phyloP scores from a whole-genome alignment of 2,329 filamentous ascomycete genomes.

The Arthroderma sp. region DNA sequence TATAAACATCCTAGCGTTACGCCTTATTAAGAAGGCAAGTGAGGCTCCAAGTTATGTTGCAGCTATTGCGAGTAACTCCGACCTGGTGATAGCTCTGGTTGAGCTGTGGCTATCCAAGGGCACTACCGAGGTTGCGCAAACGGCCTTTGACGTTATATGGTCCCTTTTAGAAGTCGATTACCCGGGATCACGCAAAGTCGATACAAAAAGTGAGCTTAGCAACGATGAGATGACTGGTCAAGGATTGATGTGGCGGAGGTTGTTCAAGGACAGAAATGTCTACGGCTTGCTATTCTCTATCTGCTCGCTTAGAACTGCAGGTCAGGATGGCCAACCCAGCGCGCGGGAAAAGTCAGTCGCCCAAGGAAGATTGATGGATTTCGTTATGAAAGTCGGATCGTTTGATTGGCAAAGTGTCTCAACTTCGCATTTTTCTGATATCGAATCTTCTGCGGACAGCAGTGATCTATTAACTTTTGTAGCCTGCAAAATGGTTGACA shows the following conservation, averaged over 20 bases:
- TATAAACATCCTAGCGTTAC: slow-evolving; percentile 44
- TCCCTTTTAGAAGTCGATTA: slow-evolving; percentile 40
- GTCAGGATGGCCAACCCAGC: slow-evolving; percentile 27
- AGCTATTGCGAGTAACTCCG: slow-evolving; percentile 43
- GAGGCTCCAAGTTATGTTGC: slow-evolving; percentile 40
- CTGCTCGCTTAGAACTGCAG: slow-evolving; percentile 33
- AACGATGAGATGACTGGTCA: slow-evolving; percentile 27
- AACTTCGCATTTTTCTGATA: slow-evolving; percentile 37
- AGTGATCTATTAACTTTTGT: slow-evolving; percentile 42
- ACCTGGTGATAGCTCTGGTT: slow-evolving; percentile 42
- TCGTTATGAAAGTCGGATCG: slow-evolving; percentile 39
- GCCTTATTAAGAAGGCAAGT: slow-evolving; percentile 44
- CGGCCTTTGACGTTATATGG: slow-evolving; percentile 40
- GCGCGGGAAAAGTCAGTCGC: slow-evolving; percentile 45
- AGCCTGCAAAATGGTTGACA: slow-evolving; percentile 43
- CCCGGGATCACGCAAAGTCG: slow-evolving; percentile 7
- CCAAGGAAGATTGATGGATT: slow-evolving; percentile 47
- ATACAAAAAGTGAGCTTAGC: slow-evolving; percentile 12
- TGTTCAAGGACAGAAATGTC: slow-evolving; percentile 48
- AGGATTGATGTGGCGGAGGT: slow-evolving; percentile 46
- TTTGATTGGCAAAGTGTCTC: slow-evolving; percentile 44
- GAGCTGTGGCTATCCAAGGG: slow-evolving; percentile 45
- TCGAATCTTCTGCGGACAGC: slow-evolving; percentile 34
- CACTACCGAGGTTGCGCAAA: slow-evolving; percentile 42
- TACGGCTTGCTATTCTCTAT: slow-evolving; percentile 44